A percentile compares a stretch with the other conserved stretches of the same genome.
These are phyloP conservation scores for Boechera divaricarpa DNA, from an alignment of 345 rosid genomes.

Conservation along the genomic window DNA sequence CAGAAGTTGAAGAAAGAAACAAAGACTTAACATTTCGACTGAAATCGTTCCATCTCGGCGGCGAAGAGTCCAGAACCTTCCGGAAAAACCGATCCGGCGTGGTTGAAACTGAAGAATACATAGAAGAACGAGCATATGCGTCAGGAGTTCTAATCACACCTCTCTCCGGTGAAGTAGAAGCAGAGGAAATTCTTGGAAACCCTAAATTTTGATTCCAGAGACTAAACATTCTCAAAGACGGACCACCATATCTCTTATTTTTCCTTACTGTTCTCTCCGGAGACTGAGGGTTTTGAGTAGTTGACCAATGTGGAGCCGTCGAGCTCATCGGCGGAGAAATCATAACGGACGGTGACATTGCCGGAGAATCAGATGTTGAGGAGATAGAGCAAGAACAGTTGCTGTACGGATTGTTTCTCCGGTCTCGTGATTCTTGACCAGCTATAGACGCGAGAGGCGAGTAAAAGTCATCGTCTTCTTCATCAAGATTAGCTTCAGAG, in stretches of 20 bases:
- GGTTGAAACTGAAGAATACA: conserved; percentile 49
- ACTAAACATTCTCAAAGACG: conserved; percentile 47
- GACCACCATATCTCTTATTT: conserved; percentile 38
- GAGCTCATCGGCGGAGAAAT: conserved; percentile 68
- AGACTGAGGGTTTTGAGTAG: conserved; percentile 37
- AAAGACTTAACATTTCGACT: conserved; percentile 47
- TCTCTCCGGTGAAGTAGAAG: conserved; percentile 68
- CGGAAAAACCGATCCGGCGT: conserved; percentile 50
- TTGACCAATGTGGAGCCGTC: conserved; percentile 43
- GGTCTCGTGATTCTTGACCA: conserved; percentile 57
- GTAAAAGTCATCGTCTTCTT: conserved; percentile 64
- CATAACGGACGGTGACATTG: conserved; percentile 68
- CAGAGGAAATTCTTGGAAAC: conserved; percentile 47
- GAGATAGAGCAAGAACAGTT: conserved; percentile 56
- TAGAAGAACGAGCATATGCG: conserved; percentile 46
- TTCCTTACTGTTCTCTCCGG: conserved; percentile 38
- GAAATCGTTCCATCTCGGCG: conserved; percentile 45
- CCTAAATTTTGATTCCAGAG: conserved; percentile 42
- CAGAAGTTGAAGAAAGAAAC: conserved; percentile 47
- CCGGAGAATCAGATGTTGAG: conserved; percentile 58
- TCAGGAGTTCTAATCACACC: conserved; percentile 34
- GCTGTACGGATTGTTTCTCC: conserved; percentile 54
- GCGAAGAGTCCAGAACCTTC: conserved; percentile 35
- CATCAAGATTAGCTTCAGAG: conserved; percentile 46
- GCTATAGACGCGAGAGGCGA: conserved; percentile 82